A percentile compares a stretch with the other conserved stretches of the same genome.
phyloP scores from a whole-genome alignment of 2,329 filamentous ascomycete species.

The Neofusicoccum cordaticola region DNA sequence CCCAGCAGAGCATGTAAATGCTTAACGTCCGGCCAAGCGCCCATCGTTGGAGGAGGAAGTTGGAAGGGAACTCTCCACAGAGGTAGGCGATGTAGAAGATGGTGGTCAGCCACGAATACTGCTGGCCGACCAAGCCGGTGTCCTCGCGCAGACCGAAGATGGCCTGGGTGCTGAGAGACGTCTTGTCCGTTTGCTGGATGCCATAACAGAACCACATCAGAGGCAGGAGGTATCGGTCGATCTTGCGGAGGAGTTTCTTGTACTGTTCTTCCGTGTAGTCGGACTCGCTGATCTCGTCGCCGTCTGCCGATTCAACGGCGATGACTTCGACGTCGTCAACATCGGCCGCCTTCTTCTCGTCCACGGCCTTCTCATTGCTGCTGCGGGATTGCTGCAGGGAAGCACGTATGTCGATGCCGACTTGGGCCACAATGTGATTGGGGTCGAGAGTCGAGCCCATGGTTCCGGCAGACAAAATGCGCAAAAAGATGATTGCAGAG shows the following conservation, averaged over 20 bases:
- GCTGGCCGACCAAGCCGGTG: conserved; percentile 46
- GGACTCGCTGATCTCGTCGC: conserved; percentile 10
- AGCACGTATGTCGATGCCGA: not conserved
- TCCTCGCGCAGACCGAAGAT: conserved; percentile 51
- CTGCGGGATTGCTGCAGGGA: not conserved
- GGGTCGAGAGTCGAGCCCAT: not conserved
- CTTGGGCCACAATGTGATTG: not conserved
- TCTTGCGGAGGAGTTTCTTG: conserved; percentile 14
- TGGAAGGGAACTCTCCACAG: conserved; percentile 21
- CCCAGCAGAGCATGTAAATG: conserved; percentile 18
- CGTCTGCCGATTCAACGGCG: not conserved
- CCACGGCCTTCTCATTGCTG: conserved; percentile 2
- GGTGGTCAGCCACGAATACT: conserved; percentile 60
- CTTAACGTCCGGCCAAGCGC: conserved; percentile 16
- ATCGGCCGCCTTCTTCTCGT: not conserved
- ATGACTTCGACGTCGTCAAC: conserved; percentile 3
- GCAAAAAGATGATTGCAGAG: not conserved
- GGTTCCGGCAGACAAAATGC: not conserved
- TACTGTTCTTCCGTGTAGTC: conserved; percentile 17
- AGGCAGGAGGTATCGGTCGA: conserved; percentile 14
- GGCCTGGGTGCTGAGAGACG: conserved; percentile 41
- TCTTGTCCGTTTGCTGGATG: conserved; percentile 57
- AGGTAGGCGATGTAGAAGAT: conserved; percentile 48
- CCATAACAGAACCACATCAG: conserved; percentile 44
- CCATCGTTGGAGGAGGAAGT: conserved; percentile 20